These are phyloP conservation scores for Botrytis medusae DNA, from an alignment of 2,329 filamentous ascomycete species.

Conservation along the genomic window DNA sequence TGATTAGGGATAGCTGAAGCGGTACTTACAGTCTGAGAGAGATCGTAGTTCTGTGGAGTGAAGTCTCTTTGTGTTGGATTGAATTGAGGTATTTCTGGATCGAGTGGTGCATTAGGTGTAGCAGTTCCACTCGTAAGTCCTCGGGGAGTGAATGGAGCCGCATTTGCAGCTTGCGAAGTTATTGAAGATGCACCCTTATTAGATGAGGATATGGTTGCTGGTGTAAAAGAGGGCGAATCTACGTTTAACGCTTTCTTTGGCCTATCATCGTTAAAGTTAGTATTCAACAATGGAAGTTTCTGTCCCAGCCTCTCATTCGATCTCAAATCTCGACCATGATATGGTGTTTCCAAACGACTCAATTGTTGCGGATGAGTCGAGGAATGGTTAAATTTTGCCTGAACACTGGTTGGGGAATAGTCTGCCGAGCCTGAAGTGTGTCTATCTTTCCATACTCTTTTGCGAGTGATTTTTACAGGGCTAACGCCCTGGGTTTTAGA, in stretches of 20 bases:
- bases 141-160: slow-evolving; percentile 80
- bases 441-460: neutral
- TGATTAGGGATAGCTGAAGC: neutral
- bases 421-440: neutral
- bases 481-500: neutral
- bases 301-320: neutral
- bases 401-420: neutral
- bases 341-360: neutral
- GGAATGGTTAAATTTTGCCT: neutral
- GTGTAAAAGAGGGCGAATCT: slow-evolving; percentile 94
- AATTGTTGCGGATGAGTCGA: neutral
- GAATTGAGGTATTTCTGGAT: slow-evolving; percentile 47
- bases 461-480: neutral
- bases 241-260: slow-evolving; percentile 83
- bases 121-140: slow-evolving; percentile 45
- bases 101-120: slow-evolving; percentile 36
- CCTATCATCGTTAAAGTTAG: slow-evolving; percentile 38
- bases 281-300: neutral
- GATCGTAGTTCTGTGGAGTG: slow-evolving; percentile 55
- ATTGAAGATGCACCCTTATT: slow-evolving; percentile 70
- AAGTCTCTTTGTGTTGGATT: slow-evolving; percentile 61
- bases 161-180: slow-evolving; percentile 86
- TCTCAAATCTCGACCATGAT: neutral
- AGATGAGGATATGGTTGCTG: slow-evolving; percentile 52
- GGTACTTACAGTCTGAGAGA: slow-evolving; percentile 48